Evolutionary conservation across 495 filamentous ascomycete genomes (phyloP), one percentile per base, ranked within the genome.

Genomic region (Acidomyces sp.): DNA sequence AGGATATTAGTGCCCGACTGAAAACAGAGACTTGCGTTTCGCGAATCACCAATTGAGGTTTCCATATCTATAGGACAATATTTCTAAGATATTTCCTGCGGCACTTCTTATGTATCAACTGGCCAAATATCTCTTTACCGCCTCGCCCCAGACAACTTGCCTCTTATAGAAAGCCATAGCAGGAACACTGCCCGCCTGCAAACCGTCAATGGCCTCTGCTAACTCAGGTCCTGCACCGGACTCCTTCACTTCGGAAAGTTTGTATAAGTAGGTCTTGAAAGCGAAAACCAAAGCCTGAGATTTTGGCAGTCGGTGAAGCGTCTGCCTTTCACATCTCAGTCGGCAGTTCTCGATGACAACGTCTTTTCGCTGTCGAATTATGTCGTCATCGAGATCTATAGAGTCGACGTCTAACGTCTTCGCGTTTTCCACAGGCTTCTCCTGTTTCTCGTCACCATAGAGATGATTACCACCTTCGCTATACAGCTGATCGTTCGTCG

Each of bases 191-290:
- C 82, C 82, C 36, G 52, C 58, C 42, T 69, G 70, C 52, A 88
- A 54, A 3, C 83, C 83, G 48, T 85, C 80, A 53, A 88, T 78
- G 0, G 81, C 82, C 12, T 61, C 56, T 0, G 77, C 80, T 21
- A 93, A 57, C 20, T 75, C 69, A 53, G 74, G 67, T 10, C 48
- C 58, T 0, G 73, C 75, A 3, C 80, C 81, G 48, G 87, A 82
- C 4, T 64, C 71, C 58, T 77, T 83, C 43, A 93, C 67, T 13
- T 79, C 64, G 12, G 51, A 48, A 1, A 93, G 49, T 3, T 75
- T 69, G 53, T 85, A 86, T 26, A 77, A 55, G 58, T 86, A 90
- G 7, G 81, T 90, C 60, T 88, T 83, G 57, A 90, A 79, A 22
- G 65, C 72, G 56, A 92, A 88, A 1, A 88, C 62, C 6, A 88